phyloP scores from a whole-genome alignment of 352 stramenopile species.

The Vaucheria bursata region DNA sequence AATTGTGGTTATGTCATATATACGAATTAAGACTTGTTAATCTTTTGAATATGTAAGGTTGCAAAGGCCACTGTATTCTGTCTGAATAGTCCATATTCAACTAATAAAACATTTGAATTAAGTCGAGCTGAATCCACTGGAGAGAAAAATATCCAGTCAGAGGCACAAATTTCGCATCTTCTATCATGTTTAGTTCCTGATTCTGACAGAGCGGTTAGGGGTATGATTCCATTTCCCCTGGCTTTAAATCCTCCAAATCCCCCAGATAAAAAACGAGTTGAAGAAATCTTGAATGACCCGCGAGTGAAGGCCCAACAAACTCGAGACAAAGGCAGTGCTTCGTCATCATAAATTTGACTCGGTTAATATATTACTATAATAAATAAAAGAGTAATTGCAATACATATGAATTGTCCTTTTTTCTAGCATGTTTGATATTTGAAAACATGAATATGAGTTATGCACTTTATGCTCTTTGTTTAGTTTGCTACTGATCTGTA shows the following conservation, averaged over 20 bases:
- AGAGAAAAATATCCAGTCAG: background rate
- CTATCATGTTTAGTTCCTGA: slow-evolving; percentile 19
- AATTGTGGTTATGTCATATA: too few species aligned
- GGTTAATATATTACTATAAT: too few species aligned
- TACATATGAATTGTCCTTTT: too few species aligned
- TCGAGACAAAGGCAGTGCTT: too few species aligned
- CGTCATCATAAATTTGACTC: too few species aligned
- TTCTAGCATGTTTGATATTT: too few species aligned
- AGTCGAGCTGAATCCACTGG: slow-evolving; percentile 23
- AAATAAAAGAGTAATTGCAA: too few species aligned
- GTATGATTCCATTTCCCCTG: slow-evolving; percentile 29
- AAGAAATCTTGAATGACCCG: slow-evolving; percentile 47
- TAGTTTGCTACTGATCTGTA: too few species aligned
- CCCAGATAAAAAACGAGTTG: slow-evolving; percentile 14
- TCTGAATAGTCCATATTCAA: slow-evolving; percentile 23
- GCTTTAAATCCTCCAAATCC: slow-evolving; percentile 29
- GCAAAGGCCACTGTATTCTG: slow-evolving; percentile 21
- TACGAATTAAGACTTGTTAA: too few species aligned
- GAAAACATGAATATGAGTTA: too few species aligned
- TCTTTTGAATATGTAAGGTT: background rate
- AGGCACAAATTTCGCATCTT: background rate
- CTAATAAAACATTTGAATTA: slow-evolving; percentile 43
- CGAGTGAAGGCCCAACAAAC: slow-evolving; percentile 31
- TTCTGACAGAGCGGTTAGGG: slow-evolving; percentile 25
- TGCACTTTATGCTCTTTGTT: too few species aligned